phyloP scores from a whole-genome alignment of 805 yeast species.

The Schwanniomyces pseudopolymorphus region DNA sequence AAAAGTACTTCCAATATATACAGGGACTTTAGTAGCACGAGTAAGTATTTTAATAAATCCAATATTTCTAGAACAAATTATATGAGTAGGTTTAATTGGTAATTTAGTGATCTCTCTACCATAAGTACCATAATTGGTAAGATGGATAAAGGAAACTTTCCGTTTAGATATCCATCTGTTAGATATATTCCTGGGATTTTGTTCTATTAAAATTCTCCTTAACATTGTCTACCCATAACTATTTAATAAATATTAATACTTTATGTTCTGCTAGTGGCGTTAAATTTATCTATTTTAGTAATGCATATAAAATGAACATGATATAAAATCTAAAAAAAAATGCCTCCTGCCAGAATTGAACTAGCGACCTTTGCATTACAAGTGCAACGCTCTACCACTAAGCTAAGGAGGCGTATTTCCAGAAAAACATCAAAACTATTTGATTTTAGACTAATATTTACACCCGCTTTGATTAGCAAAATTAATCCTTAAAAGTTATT shows the following conservation, averaged over 20 bases:
- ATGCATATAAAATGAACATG: slow-evolving; percentile 12
- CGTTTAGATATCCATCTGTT: background rate
- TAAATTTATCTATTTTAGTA: background rate
- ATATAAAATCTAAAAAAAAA: slow-evolving; percentile 18
- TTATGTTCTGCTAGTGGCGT: background rate
- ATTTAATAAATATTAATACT: background rate
- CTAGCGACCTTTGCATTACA: slow-evolving; percentile 98
- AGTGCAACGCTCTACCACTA: slow-evolving; percentile 99
- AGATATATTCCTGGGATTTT: background rate
- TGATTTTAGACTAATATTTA: too few species aligned
- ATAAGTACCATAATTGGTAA: background rate
- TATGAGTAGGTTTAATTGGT: background rate
- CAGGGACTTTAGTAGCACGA: slow-evolving; percentile 64
- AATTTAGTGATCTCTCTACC: background rate
- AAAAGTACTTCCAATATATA: slow-evolving; percentile 82
- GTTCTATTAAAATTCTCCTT: background rate
- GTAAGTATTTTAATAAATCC: slow-evolving; percentile 50
- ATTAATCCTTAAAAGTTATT: too few species aligned
- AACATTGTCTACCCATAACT: background rate
- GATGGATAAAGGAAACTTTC: background rate
- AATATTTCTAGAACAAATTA: slow-evolving; percentile 21
- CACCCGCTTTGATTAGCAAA: too few species aligned
- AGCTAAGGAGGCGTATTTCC: slow-evolving; percentile 86
- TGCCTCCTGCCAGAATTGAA: slow-evolving; percentile 87
- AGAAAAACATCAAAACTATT: too few species aligned